These are phyloP conservation scores for Breynia disticha DNA, from an alignment of 441 rosid species.

Conservation along the genomic window DNA sequence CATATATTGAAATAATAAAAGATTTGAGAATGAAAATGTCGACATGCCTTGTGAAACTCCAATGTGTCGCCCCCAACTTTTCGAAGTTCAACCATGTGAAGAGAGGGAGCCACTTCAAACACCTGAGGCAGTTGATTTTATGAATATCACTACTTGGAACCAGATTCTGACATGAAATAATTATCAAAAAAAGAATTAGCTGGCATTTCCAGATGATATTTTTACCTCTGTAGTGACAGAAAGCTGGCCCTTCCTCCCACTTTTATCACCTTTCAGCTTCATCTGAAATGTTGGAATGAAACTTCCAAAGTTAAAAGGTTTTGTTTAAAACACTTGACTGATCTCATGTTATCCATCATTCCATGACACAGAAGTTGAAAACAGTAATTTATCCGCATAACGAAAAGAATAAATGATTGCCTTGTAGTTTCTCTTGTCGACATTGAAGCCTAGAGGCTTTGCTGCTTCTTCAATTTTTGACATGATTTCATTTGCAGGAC, in stretches of 20 bases:
- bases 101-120: conserved; percentile 88
- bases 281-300: conserved; percentile 36
- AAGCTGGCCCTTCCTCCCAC: conserved; percentile 82
- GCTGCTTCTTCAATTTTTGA: conserved; percentile 93
- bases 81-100: conserved; percentile 92
- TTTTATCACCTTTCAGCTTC: conserved; percentile 74
- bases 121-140: conserved; percentile 43
- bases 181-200: too few relatives aligned
- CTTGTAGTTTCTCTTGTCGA: conserved; percentile 81
- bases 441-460: conserved; percentile 88
- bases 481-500: conserved; percentile 72
- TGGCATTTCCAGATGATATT: too few relatives aligned
- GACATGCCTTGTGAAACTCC: conserved; percentile 82
- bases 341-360: too few relatives aligned
- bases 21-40: conserved; percentile 3
- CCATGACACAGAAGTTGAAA: neutral
- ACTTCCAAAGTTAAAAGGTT: too few relatives aligned
- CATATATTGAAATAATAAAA: too few relatives aligned
- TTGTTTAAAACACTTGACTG: too few relatives aligned
- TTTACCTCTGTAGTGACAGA: conserved; percentile 86
- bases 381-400: neutral
- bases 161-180: too few relatives aligned
- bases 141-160: neutral
- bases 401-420: conserved; percentile 19
- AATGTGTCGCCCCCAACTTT: conserved; percentile 92